Conservation (phyloP, 1,284 basidiomycete genomes). For the Fomitopsis pinicola region DNA sequence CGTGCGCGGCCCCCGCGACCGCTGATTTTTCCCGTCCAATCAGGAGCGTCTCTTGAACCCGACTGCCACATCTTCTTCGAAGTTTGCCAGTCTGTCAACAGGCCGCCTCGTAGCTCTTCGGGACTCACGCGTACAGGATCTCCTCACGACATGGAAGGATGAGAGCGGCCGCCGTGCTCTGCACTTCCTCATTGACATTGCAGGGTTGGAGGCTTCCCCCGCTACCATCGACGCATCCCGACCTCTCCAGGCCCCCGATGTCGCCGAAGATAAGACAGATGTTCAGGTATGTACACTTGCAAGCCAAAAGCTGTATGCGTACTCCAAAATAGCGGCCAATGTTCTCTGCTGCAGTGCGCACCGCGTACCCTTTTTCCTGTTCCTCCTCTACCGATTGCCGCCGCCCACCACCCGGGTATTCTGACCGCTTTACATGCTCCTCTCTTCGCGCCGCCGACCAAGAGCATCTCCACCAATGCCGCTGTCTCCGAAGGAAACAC, state of each 20-base stretch:
- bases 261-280: neutral
- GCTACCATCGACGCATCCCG: neutral
- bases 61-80: constrained; percentile 16
- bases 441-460: constrained; percentile 10
- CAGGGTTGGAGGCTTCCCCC: constrained; percentile 18
- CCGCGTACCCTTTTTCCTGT: constrained; percentile 12
- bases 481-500: neutral
- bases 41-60: constrained; percentile 18
- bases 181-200: constrained; percentile 29
- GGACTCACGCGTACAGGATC: constrained; percentile 29
- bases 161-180: constrained; percentile 27
- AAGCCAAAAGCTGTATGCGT: neutral
- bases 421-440: constrained; percentile 14
- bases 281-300: neutral
- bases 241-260: neutral
- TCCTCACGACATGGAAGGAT: constrained; percentile 29
- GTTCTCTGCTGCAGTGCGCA: constrained; percentile 5
- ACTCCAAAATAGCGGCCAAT: neutral
- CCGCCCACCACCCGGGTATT: constrained; percentile 42
- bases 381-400: constrained; percentile 39
- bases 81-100: constrained; percentile 30
- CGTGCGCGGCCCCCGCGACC: neutral
- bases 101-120: constrained; percentile 31
- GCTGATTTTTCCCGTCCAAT: neutral
- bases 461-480: neutral